Evolutionary conservation across 495 filamentous ascomycete genomes (phyloP).

Genomic region (Sordaria brevicollis): DNA sequence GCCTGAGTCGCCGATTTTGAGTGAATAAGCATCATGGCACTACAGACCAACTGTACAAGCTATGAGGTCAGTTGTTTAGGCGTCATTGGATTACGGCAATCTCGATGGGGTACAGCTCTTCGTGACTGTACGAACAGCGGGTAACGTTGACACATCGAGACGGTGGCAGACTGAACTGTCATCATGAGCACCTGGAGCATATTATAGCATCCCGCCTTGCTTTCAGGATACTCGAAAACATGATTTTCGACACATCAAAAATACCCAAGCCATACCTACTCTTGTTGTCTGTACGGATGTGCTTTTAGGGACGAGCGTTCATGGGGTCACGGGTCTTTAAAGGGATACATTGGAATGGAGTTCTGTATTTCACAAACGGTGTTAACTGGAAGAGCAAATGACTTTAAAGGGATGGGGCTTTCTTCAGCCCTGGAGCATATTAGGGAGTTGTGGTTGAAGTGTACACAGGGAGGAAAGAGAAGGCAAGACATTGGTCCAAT

Average conservation of each 20-base stretch:
- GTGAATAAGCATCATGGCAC: not conserved
- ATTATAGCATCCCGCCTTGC: constrained; percentile 7
- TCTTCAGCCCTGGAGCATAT: not conserved
- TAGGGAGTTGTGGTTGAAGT: not conserved
- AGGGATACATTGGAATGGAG: not conserved
- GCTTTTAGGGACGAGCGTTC: not conserved
- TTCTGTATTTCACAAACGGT: not conserved
- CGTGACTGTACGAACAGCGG: not conserved
- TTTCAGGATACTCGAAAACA: constrained; percentile 17
- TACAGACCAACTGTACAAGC: not conserved
- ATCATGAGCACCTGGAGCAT: constrained; percentile 7
- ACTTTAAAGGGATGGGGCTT: not conserved
- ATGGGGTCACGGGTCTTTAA: not conserved
- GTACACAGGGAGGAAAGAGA: not conserved
- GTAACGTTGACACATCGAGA: not conserved
- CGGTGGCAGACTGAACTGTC: not conserved
- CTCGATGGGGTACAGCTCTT: not conserved
- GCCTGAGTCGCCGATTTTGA: not conserved
- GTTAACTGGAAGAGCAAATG: not conserved
- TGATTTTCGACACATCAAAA: not conserved
- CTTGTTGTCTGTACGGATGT: not conserved
- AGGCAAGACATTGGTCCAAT: not conserved
- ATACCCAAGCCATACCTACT: not conserved
- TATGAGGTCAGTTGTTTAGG: constrained; percentile 1
- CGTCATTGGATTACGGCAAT: not conserved